These are phyloP conservation scores for Acacia acuminata DNA, from an alignment of 306 rosid species.

Conservation along the genomic window DNA sequence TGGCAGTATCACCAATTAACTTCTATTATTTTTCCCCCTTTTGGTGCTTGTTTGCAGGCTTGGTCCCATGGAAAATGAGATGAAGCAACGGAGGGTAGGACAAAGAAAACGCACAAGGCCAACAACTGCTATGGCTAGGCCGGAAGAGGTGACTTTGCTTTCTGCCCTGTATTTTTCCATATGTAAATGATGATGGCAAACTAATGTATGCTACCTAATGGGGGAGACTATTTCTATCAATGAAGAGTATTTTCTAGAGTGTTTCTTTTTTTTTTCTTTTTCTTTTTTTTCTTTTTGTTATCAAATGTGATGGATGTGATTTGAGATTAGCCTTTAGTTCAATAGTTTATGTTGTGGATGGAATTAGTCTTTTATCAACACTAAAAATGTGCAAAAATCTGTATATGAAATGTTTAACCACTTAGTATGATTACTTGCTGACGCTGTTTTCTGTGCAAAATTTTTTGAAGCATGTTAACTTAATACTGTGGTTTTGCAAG, in stretches of 20 bases:
- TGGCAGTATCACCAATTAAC: neutral
- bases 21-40: neutral
- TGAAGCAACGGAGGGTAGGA: slow-evolving; percentile 55
- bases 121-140: slow-evolving; percentile 47
- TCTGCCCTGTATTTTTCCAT: neutral
- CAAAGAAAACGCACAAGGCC: slow-evolving; percentile 46
- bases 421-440: neutral
- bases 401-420: neutral
- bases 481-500: neutral
- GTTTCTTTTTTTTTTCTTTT: neutral
- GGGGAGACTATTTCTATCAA: neutral
- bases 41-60: slow-evolving; percentile 47
- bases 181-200: neutral
- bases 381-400: neutral
- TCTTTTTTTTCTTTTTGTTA: neutral
- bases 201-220: neutral
- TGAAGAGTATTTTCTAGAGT: neutral
- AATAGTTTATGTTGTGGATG: neutral
- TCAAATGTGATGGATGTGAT: neutral
- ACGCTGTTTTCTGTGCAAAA: neutral
- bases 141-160: slow-evolving; percentile 59
- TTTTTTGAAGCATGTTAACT: neutral
- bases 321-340: neutral
- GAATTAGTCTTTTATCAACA: neutral
- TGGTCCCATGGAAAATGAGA: slow-evolving; percentile 79